Conservation (phyloP, 2,329 filamentous ascomycete genomes). For the Paraconiothyrium sp. region DNA sequence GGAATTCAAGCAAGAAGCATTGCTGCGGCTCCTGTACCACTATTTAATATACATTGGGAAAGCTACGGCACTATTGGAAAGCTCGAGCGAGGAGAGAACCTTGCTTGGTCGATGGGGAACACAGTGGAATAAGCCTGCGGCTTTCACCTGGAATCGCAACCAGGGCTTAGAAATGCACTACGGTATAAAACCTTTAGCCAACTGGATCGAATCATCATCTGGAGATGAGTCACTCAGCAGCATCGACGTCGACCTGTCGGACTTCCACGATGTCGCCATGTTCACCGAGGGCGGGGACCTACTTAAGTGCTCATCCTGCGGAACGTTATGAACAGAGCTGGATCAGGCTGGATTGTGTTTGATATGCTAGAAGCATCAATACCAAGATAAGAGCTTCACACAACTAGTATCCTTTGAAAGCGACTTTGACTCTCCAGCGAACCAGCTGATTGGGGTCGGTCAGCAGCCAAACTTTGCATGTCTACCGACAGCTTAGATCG, state of each 20-base stretch:
- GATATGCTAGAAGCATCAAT: constrained; percentile 10
- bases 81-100: constrained; percentile 21
- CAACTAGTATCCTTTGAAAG: constrained; percentile 9
- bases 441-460: background rate
- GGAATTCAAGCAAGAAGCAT: constrained; percentile 25
- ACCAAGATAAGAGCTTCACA: background rate
- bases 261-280: constrained; percentile 19
- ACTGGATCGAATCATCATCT: constrained; percentile 27
- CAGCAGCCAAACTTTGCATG: background rate
- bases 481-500: background rate
- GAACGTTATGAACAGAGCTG: constrained; percentile 21
- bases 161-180: constrained; percentile 31
- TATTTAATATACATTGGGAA: constrained; percentile 33
- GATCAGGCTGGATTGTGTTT: constrained; percentile 15
- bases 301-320: constrained; percentile 24
- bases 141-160: constrained; percentile 27
- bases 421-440: background rate
- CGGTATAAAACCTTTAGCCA: constrained; percentile 25
- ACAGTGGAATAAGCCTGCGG: constrained; percentile 30
- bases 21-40: constrained; percentile 28
- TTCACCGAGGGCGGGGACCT: constrained; percentile 26
- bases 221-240: constrained; percentile 28
- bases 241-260: constrained; percentile 28
- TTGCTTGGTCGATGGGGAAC: constrained; percentile 23
- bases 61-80: constrained; percentile 25